phyloP scores from a whole-genome alignment of 331 rosid species.

The Arachis monticola region DNA sequence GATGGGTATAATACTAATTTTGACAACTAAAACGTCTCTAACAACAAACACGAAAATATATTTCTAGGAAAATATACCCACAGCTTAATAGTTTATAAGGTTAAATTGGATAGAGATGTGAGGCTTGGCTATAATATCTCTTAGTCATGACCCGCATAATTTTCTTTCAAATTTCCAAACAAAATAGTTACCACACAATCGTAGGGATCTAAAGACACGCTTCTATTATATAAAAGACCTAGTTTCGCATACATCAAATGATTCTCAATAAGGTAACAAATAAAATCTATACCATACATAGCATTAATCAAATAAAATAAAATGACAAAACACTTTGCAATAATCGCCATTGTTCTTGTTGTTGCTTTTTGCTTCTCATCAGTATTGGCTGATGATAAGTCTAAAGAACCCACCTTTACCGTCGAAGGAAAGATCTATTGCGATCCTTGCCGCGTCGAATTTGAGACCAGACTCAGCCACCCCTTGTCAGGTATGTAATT shows the following conservation, averaged over 20 bases:
- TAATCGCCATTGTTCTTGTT: constrained; percentile 35
- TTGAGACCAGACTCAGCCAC: constrained; percentile 49
- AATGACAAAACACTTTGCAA: constrained; percentile 44
- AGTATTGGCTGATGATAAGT: no score
- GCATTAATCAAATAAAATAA: background rate
- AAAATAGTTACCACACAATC: constrained; percentile 28
- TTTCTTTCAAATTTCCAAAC: background rate
- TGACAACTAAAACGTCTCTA: no score
- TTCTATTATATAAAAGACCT: constrained; percentile 32
- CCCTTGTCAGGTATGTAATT: constrained; percentile 40
- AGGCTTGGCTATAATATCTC: no score
- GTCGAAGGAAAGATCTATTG: constrained; percentile 61
- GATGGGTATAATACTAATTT: no score
- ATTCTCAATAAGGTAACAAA: constrained; percentile 39
- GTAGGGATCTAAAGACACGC: background rate
- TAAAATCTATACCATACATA: background rate
- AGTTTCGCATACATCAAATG: background rate
- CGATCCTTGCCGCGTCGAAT: constrained; percentile 61
- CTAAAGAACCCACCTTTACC: background rate
- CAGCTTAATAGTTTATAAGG: no score
- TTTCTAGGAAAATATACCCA: no score
- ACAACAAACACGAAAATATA: no score
- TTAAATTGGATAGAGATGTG: no score
- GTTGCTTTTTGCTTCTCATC: constrained; percentile 45
- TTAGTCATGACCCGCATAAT: no score